Conservation (phyloP, 352 stramenopile genomes). For the Pythium sp. region DNA sequence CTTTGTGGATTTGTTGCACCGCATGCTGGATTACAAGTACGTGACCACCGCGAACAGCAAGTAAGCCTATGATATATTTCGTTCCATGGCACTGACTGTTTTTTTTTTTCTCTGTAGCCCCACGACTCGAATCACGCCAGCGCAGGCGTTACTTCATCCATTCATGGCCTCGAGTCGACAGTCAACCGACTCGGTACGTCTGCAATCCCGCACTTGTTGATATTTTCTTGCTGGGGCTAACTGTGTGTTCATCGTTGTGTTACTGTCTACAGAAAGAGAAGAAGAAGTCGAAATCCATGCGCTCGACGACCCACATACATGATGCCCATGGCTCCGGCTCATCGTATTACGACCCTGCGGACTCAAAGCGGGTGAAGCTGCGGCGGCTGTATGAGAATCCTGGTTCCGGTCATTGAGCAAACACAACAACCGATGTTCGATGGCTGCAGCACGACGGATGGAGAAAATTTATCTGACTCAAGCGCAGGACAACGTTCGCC, state of each 20-base stretch:
- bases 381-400: slow-evolving; percentile 45
- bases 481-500: not conserved
- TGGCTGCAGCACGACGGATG: not conserved
- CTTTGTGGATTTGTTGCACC: slow-evolving; percentile 93
- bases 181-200: slow-evolving; percentile 34
- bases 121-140: slow-evolving; percentile 87
- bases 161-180: slow-evolving; percentile 78
- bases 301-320: slow-evolving; percentile 38
- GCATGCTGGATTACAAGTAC: slow-evolving; percentile 95
- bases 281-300: slow-evolving; percentile 51
- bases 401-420: slow-evolving; percentile 35
- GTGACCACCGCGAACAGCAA: slow-evolving; percentile 18
- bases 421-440: not conserved
- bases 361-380: slow-evolving; percentile 38
- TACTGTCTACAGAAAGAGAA: slow-evolving; percentile 26
- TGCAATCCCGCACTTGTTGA: not conserved
- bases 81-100: not conserved
- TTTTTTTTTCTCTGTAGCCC: slow-evolving; percentile 41
- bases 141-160: slow-evolving; percentile 91
- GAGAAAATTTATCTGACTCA: not conserved
- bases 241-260: not conserved
- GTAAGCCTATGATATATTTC: not conserved
- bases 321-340: slow-evolving; percentile 17
- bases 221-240: not conserved
- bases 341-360: slow-evolving; percentile 12